Evolutionary conservation across 768 basidiomycete genomes (phyloP).

Genomic region (Termitomyces sp.): DNA sequence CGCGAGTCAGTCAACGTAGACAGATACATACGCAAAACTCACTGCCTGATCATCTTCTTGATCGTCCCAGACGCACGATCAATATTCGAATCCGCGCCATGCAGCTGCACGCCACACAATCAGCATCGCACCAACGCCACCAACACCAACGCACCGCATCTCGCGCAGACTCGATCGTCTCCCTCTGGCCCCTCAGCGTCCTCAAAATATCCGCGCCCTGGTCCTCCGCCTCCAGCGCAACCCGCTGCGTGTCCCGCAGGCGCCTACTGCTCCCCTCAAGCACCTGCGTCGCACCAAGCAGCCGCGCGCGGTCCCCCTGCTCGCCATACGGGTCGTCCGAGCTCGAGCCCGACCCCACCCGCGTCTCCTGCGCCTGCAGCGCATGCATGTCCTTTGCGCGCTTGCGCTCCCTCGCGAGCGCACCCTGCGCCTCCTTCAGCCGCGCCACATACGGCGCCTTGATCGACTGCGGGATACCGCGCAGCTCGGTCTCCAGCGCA

Average conservation of each 20-base stretch:
- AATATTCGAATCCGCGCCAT: slow-evolving; percentile 76
- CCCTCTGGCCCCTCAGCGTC: slow-evolving; percentile 75
- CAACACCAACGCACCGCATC: slow-evolving; percentile 53
- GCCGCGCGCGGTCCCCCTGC: slow-evolving; percentile 32
- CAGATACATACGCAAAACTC: slow-evolving; percentile 19
- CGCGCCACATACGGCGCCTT: slow-evolving; percentile 61
- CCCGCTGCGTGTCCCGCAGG: slow-evolving; percentile 70
- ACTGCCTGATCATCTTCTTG: slow-evolving; percentile 91
- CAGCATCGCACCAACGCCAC: background rate
- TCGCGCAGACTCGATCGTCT: slow-evolving; percentile 84
- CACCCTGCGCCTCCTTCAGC: slow-evolving; percentile 63
- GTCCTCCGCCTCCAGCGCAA: slow-evolving; percentile 92
- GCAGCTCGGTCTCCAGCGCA: slow-evolving; percentile 92
- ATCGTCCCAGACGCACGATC: slow-evolving; percentile 85
- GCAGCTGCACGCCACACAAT: slow-evolving; percentile 41
- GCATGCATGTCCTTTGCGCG: slow-evolving; percentile 66
- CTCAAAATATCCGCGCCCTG: slow-evolving; percentile 85
- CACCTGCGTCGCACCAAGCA: slow-evolving; percentile 66
- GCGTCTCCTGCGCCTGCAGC: slow-evolving; percentile 51
- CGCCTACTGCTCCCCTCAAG: slow-evolving; percentile 72
- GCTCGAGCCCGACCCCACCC: slow-evolving; percentile 14
- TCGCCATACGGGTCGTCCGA: slow-evolving; percentile 73
- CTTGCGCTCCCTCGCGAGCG: slow-evolving; percentile 72
- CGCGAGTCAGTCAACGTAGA: background rate
- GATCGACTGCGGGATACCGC: slow-evolving; percentile 84